These are phyloP conservation scores for Chrysochromulina parva DNA, from an alignment of 78 protist genomes.

Conservation along the genomic window DNA sequence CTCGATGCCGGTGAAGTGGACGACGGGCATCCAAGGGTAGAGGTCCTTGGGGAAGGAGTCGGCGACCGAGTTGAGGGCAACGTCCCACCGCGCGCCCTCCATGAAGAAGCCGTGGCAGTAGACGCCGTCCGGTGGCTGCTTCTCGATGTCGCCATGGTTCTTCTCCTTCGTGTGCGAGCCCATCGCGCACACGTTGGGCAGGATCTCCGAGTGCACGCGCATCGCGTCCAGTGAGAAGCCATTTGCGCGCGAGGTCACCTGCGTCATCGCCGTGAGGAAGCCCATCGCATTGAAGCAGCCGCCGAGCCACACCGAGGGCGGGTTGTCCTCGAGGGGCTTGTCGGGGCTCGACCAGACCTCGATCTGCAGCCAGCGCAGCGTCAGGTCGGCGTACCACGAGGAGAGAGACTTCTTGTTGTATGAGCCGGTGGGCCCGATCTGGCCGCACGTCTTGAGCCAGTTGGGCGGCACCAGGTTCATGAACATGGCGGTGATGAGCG, in stretches of 20 bases:
- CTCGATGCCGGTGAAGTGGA: conserved; percentile 34
- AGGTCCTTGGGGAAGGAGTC: conserved; percentile 69
- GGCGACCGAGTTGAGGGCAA: conserved; percentile 25
- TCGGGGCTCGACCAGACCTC: conserved; percentile 35
- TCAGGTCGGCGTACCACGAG: conserved; percentile 54
- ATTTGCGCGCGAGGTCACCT: conserved; percentile 63
- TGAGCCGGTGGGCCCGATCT: conserved; percentile 1
- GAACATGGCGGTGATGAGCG: not conserved
- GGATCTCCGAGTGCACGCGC: conserved; percentile 48
- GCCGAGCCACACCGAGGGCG: conserved; percentile 63
- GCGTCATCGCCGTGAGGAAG: conserved; percentile 65
- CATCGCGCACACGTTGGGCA: no score
- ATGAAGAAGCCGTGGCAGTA: conserved; percentile 70
- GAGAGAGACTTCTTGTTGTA: conserved; percentile 43
- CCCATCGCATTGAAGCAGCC: conserved; percentile 71
- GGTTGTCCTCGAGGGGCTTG: conserved; percentile 24
- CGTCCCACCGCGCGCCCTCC: conserved; percentile 79
- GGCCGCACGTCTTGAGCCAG: conserved; percentile 31
- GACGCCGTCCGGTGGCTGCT: conserved; percentile 66
- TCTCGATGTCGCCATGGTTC: not conserved
- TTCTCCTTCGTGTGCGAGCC: not conserved
- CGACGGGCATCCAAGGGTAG: conserved; percentile 66
- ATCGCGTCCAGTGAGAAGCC: conserved; percentile 56
- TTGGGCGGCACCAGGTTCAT: conserved; percentile 1
- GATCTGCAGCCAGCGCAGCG: conserved; percentile 15